Percentiles rank a stretch among this genome's conserved stretches.
Conservation (phyloP, 257 asterid species). For the Knoxia roxburghii region DNA sequence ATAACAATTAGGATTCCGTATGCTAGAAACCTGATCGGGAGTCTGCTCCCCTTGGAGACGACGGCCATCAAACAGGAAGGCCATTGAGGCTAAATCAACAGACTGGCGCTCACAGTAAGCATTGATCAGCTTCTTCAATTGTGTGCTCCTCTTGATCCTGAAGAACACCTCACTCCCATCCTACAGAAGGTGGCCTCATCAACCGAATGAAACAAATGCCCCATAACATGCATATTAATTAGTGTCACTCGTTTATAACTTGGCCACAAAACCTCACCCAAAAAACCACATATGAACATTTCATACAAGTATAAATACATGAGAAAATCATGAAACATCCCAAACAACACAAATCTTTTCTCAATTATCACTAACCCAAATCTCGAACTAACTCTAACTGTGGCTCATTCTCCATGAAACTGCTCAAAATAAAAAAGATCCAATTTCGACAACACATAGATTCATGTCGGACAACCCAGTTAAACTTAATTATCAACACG, state of each 20-base stretch:
- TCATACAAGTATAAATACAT: no score
- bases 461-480: background rate
- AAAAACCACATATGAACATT: no score
- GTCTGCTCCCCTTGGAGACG: constrained; percentile 33
- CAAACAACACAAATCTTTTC: no score
- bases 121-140: constrained; percentile 38
- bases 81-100: constrained; percentile 28
- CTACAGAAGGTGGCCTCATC: constrained; percentile 10
- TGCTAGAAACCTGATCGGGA: constrained; percentile 33
- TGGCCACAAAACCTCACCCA: no score
- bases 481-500: no score
- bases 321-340: no score
- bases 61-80: constrained; percentile 37
- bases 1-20: background rate
- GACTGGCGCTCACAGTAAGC: constrained; percentile 42
- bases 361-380: background rate
- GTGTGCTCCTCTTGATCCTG: constrained; percentile 35
- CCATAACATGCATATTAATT: background rate
- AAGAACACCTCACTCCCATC: constrained; percentile 40
- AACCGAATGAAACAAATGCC: background rate
- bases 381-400: background rate
- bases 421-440: no score
- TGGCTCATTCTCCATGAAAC: no score
- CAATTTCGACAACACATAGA: background rate
- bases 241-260: no score